Evolutionary conservation across 371 early-diverging fungal genomes (phyloP).

Genomic region (Entomophthora muscae): DNA sequence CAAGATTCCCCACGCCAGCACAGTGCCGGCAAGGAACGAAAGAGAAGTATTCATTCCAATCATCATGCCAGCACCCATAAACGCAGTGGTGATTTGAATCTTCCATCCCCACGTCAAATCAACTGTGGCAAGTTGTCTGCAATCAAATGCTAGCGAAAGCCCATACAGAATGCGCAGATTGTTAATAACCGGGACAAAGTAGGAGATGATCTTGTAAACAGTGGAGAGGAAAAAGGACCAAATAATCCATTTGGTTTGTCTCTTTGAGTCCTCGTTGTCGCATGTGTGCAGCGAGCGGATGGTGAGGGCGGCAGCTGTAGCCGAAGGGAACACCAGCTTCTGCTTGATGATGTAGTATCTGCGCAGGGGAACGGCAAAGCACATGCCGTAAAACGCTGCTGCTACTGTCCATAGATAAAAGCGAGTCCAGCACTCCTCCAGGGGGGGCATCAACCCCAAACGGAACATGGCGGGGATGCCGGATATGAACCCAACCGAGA

Average conservation of each 20-base stretch:
- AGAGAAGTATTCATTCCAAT: conserved; percentile 33
- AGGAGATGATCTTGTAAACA: conserved; percentile 18
- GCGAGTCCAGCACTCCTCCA: conserved; percentile 22
- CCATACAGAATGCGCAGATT: conserved; percentile 38
- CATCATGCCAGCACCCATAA: conserved; percentile 49
- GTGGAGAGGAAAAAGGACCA: conserved; percentile 6
- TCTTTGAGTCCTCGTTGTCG: conserved; percentile 17
- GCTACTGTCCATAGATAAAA: conserved; percentile 35
- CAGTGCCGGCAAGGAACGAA: conserved; percentile 31
- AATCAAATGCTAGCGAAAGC: conserved; percentile 28
- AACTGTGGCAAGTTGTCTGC: conserved; percentile 23
- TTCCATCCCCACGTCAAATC: conserved; percentile 5
- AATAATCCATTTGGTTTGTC: conserved; percentile 12
- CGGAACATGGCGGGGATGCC: conserved; percentile 59
- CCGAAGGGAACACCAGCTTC: conserved; percentile 52
- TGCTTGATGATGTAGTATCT: conserved; percentile 49
- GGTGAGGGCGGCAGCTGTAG: conserved; percentile 46
- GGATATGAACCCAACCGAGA: conserved; percentile 44
- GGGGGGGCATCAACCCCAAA: conserved; percentile 30
- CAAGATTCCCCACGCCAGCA: conserved; percentile 33
- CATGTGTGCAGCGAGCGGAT: conserved; percentile 41
- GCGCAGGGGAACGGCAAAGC: conserved; percentile 59
- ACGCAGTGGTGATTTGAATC: conserved; percentile 8
- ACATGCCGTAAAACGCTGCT: conserved; percentile 54
- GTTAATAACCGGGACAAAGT: conserved; percentile 29